Percentiles rank a stretch among this genome's conserved stretches.
Evolutionary conservation across 805 yeast species (phyloP).

Genomic region (Alloascoidea africana): DNA sequence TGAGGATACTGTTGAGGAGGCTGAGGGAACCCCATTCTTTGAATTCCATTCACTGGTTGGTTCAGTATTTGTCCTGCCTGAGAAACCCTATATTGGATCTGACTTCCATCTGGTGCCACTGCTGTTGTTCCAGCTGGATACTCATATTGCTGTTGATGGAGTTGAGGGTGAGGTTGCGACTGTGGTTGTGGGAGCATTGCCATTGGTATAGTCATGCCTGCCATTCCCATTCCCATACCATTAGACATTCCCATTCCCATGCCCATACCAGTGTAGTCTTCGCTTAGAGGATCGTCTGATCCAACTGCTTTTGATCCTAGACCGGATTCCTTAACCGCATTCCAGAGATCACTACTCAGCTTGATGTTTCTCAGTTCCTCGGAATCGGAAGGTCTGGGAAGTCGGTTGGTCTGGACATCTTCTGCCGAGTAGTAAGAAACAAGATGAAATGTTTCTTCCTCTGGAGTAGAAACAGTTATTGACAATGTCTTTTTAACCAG

Average conservation of each 20-base stretch:
- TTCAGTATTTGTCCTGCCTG: not conserved
- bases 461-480: conserved; percentile 28
- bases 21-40: too few relatives aligned
- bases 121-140: too few relatives aligned
- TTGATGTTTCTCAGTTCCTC: conserved; percentile 31
- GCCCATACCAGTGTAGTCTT: not conserved
- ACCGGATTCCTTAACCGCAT: conserved; percentile 40
- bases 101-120: not conserved
- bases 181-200: too few relatives aligned
- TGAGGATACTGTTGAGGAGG: too few relatives aligned
- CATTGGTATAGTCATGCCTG: too few relatives aligned
- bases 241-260: too few relatives aligned
- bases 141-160: too few relatives aligned
- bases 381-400: conserved; percentile 42
- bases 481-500: conserved; percentile 74
- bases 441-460: conserved; percentile 43
- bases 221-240: too few relatives aligned
- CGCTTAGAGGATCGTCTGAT: not conserved
- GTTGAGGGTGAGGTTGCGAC: too few relatives aligned
- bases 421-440: conserved; percentile 66
- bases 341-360: conserved; percentile 33
- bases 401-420: conserved; percentile 47
- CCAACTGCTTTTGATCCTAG: conserved; percentile 25
- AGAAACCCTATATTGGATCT: not conserved
- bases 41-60: conserved; percentile 3